phyloP scores from a whole-genome alignment of 2,329 filamentous ascomycete genomes.

The Incumbomyces lentus region DNA sequence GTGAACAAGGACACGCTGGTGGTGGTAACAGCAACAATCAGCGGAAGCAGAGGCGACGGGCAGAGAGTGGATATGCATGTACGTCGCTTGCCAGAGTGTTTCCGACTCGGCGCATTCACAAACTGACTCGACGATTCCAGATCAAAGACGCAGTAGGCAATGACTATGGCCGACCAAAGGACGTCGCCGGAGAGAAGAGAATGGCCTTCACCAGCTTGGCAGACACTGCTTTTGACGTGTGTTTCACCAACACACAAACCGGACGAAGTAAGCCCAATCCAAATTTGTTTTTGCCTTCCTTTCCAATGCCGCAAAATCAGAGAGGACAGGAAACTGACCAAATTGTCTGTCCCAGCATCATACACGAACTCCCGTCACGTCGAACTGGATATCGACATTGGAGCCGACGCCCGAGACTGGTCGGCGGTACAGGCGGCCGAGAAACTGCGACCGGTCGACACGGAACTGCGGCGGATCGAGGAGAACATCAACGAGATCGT shows the following conservation, averaged over 20 bases:
- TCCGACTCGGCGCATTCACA: background rate
- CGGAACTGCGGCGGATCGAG: slow-evolving; percentile 83
- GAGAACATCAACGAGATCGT: slow-evolving; percentile 85
- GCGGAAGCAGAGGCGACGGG: slow-evolving; percentile 80
- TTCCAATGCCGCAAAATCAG: background rate
- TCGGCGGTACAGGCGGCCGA: slow-evolving; percentile 88
- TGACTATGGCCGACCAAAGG: slow-evolving; percentile 84
- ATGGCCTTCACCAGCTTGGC: slow-evolving; percentile 89
- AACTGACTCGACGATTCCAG: slow-evolving; percentile 38
- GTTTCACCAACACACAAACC: slow-evolving; percentile 76
- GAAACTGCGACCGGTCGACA: slow-evolving; percentile 96
- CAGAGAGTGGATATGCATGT: slow-evolving; percentile 93
- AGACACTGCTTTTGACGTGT: slow-evolving; percentile 90
- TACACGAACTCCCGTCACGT: slow-evolving; percentile 51
- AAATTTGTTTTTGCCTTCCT: slow-evolving; percentile 19
- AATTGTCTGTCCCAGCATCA: slow-evolving; percentile 15
- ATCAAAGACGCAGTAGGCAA: slow-evolving; percentile 93
- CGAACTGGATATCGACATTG: slow-evolving; percentile 91
- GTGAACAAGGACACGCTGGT: slow-evolving; percentile 85
- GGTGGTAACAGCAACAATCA: slow-evolving; percentile 82
- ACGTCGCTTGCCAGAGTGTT: slow-evolving; percentile 28
- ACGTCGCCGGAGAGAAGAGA: slow-evolving; percentile 82
- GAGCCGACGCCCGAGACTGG: slow-evolving; percentile 97
- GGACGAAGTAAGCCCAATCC: slow-evolving; percentile 55
- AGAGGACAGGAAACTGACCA: slow-evolving; percentile 6